Evolutionary conservation across 345 rosid genomes (phyloP), one percentile per base, ranked within the genome.

Genomic region (Gossypium turneri): DNA sequence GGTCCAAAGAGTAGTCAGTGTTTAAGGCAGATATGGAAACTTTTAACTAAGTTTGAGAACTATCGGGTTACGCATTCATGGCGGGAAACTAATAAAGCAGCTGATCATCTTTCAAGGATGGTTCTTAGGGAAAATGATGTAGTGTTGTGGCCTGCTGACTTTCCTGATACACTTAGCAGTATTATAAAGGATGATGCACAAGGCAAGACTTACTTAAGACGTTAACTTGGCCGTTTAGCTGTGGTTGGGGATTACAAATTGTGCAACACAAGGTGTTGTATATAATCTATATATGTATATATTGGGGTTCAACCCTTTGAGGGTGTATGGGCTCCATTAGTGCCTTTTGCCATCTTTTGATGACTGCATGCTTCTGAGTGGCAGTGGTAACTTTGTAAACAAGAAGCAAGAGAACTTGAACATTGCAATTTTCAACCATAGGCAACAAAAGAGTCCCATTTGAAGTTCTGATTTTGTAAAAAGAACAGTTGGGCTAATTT

Each of bases 1-100:
- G 55, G 60, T 65, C 41, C 76, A n/a, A 84, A 79, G 77, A 63
- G 82, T 12, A 71, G 48, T 24, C 56, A 67, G 4, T 81, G 77
- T 70, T 81, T 84, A 75, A 70, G 79, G 43, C 70, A 62, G 16
- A 73, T 84, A 5, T 75, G 82, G 84, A 20, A 12, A 9, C 84
- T 84, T 20, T 43, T 84, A n/a, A 43, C 60, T 0, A 75, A 57
- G 72, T 81, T 84, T 58, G 73, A 81, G 50, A 53, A 34, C 29
- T 51, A 41, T 11, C 7, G 22, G 16, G 77, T 84, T 20, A 76
- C 82, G 53, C 86, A 84, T 25, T 74, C 86, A 50, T 84, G 82
- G 82, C 79, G 86, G 0, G 86, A 84, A 67, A 74, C 81, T 45
- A 81, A 84, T 43, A 79, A 68, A 74, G 84, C 86, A 52, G 84